Base-by-base conservation (phyloP, 495 filamentous ascomycete species). In the Aspergillus nidulans region DNA sequence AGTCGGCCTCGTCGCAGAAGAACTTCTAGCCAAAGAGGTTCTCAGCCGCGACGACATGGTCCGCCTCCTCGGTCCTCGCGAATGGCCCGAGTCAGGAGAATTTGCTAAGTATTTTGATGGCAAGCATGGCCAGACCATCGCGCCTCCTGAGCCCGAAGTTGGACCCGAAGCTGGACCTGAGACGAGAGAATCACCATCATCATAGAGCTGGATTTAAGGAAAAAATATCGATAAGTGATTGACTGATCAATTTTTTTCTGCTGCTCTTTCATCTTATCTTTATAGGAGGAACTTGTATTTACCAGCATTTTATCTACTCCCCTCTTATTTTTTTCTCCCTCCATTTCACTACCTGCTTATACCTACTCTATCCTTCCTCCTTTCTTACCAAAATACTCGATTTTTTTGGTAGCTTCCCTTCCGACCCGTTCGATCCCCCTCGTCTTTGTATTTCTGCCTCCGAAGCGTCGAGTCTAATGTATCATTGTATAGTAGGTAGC, bases 31-130 rank as follows among this genome's bases (percentile, higher is more conserved):
- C 53, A 97, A 97, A 79, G 94, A 98, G 76, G 85, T 97, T 53
- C 77, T 98, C 23, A 81, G 81, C 15, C 79, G 94, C 47, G 94
- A 97, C 57, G 94, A 98, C 72, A 82, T 98, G 79, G 79, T 97
- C 38, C 78, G 94, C 49, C 74, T 98, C 45, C 75, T 98, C 21
- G 94, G 94, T 2, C 86, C 84, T 36, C 77, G 94, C 49, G 84
- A 86, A 38, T 97, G 85, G 68, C 84, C 85, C 20, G 91, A 97
- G 42, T 83, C 86, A 57, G 84, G 85, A 61, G 91, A 97, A 56
- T 97, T 98, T 67, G 71, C 81, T 47, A 97, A 96, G 74, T 97
- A 96, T 74, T 98, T 98, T 68, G 84, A 85, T 52, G 70, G 74
- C 36, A 62, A 53, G 12, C 63, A 66, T 15, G 74, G 74, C 19